Base-by-base conservation (phyloP, 1,284 basidiomycete species). In the Inonotus hispidus region DNA sequence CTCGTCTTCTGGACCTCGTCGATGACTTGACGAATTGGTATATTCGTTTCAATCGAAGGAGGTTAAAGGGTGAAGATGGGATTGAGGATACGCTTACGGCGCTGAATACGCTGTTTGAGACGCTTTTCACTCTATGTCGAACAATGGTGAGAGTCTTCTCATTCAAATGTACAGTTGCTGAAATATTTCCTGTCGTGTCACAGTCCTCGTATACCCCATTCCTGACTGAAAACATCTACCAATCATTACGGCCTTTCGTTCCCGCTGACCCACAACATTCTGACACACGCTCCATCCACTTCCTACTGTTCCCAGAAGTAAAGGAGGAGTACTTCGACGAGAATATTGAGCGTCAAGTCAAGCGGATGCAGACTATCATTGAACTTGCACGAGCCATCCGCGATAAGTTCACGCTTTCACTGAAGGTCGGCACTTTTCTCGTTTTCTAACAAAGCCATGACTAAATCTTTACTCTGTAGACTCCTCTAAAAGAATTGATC, bases 11-110 rank as follows among this genome's bases (percentile, higher is more conserved):
- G 61, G 91, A 93, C 66, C 86, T 99, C 64, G 84, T 99, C 52
- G 93, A 97, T 68, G 97, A 99, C 74, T 81, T 99, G 63, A 99
- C 97, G 53, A 99, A 99, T 74, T 98, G 96, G 95, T 99, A 99
- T 77, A 99, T 99, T 70, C 94, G 97, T 58, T 99, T 99, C 82
- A 99, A 99, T 77, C 88, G 97, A 61, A 88, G 89, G 66, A 85
- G 97, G 32, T 79, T 99, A 63, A 99, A 99, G 81, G 97, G 97
- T 53, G 93, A 97, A 73, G 91, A 93, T 69, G 93, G 96, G 4
- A 79, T 83, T 62, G 90, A 95, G 68, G 96, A 99, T 71, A 96
- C 95, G 8, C 72, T 88, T 16, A 78, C 88, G 11, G 97, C 96
- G 11, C 80, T 99, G 70, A 98, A 99, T 74, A 97, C 96, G 19